These are phyloP conservation scores for Penicillium vulpinum DNA, from an alignment of 2,329 filamentous ascomycete species.

Conservation along the genomic window DNA sequence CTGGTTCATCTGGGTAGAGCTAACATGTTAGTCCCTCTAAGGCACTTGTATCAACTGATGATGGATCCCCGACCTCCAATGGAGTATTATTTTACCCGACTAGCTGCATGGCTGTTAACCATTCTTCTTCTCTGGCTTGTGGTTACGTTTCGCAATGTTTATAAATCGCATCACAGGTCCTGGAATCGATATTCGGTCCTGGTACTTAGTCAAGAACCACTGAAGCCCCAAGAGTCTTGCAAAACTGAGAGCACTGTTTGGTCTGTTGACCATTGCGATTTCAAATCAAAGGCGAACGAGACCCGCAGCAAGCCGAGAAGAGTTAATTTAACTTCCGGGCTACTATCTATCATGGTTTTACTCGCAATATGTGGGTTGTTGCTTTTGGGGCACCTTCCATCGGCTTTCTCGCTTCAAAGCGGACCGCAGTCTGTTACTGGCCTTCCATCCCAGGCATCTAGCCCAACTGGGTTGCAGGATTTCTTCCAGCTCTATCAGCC, in stretches of 20 bases:
- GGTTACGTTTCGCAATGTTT: neutral
- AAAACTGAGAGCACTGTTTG: neutral
- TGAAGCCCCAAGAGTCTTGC: neutral
- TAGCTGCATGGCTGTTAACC: neutral
- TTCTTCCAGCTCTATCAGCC: conserved; percentile 71
- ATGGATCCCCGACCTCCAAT: neutral
- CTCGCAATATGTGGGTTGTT: neutral
- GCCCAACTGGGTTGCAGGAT: conserved; percentile 46
- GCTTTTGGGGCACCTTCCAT: neutral
- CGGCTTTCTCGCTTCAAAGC: neutral
- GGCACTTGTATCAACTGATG: neutral
- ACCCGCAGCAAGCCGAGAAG: neutral
- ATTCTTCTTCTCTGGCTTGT: neutral
- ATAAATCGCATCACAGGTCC: neutral
- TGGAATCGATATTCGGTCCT: neutral
- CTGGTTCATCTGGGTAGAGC: neutral
- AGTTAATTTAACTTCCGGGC: neutral
- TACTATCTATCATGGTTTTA: neutral
- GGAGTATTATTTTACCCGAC: neutral
- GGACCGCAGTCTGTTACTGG: neutral
- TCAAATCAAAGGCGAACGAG: too few species aligned
- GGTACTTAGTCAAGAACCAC: neutral
- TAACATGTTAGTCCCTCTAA: neutral
- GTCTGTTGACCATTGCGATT: neutral
- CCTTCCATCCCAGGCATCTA: neutral